Evolutionary conservation across 352 stramenopile genomes (phyloP), one percentile per base, ranked within the genome.

Genomic region (Peronospora farinosa): DNA sequence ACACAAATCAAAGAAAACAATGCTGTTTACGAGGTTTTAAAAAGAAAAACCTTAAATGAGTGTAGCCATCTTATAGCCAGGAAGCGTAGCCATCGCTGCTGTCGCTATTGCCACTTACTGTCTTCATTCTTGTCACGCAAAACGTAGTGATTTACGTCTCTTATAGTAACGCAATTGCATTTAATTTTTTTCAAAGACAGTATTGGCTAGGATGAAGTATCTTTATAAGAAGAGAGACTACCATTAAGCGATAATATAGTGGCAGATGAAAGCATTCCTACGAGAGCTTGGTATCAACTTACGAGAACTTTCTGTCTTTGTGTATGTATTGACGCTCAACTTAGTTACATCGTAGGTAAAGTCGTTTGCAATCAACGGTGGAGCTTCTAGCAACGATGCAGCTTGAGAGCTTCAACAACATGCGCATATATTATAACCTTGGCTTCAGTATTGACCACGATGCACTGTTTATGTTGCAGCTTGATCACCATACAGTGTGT

Each of bases 331-430:
- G 19, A 21, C 19, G 70, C 0, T 74, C 72, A 9, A 81, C 61
- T 5, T 70, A 77, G 21, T 60, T 51, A 21, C 84, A 90, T 19
- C 40, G 48, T n/a, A 95, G 81, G 47, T 52, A n/a, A n/a, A n/a
- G n/a, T 17, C 9, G 50, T 57, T 7, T 92, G 77, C 52, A 67
- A 60, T 9, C 52, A 62, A 9, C 59, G 42, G 19, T 84, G 59
- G 35, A 71, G 56, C 21, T 59, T 83, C 3, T 17, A 80, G 7
- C 60, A 86, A 13, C 52, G 78, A 7, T 37, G 55, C 19, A 23
- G 38, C 67, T 2, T 89, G 78, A n/a, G 19, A 50, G 52, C 0
- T n/a, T n/a, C n/a, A n/a, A n/a, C n/a, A n/a, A n/a, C n/a, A n/a
- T n/a, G n/a, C n/a, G n/a, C n/a, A n/a, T n/a, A n/a, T 86, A 72